A percentile compares a stretch with the other conserved stretches of the same genome.
These are phyloP conservation scores for Coprinopsis cinerea DNA, from an alignment of 768 basidiomycete species.

Conservation along the genomic window DNA sequence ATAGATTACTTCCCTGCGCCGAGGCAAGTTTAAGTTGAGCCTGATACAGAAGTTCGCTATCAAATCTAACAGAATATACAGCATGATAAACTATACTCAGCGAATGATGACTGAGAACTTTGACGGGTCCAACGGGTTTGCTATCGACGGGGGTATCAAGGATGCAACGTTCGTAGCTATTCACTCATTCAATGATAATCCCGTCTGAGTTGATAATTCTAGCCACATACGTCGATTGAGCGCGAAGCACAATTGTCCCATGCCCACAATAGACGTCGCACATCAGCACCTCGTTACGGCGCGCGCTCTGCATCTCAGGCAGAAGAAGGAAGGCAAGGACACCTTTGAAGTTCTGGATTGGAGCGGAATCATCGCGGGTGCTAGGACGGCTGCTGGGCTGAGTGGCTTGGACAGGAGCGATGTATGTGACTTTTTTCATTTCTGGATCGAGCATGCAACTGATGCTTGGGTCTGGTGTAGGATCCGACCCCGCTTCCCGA, in stretches of 20 bases:
- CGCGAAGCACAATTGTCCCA: slow-evolving; percentile 57
- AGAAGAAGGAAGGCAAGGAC: slow-evolving; percentile 38
- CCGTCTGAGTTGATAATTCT: slow-evolving; percentile 5
- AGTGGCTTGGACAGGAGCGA: slow-evolving; percentile 34
- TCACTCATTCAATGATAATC: background rate
- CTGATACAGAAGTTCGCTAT: background rate
- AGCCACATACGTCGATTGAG: slow-evolving; percentile 69
- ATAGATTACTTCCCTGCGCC: slow-evolving; percentile 68
- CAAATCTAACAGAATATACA: slow-evolving; percentile 18
- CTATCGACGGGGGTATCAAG: slow-evolving; percentile 83
- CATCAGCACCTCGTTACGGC: slow-evolving; percentile 78
- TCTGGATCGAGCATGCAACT: too few species aligned
- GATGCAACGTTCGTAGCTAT: slow-evolving; percentile 53
- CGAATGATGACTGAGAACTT: slow-evolving; percentile 73
- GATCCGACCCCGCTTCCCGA: too few species aligned
- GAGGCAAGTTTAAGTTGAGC: too few species aligned
- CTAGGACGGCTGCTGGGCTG: slow-evolving; percentile 69
- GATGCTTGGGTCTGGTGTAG: too few species aligned
- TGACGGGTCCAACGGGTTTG: slow-evolving; percentile 68
- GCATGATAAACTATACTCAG: slow-evolving; percentile 51
- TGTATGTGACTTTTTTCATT: slow-evolving; percentile 22
- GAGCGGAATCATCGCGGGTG: slow-evolving; percentile 75
- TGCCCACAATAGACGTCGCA: slow-evolving; percentile 68
- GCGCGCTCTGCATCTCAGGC: slow-evolving; percentile 57
- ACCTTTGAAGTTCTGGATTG: slow-evolving; percentile 66